Conservation (phyloP, 163 green algal genomes). For the Scenedesmus sp. region DNA sequence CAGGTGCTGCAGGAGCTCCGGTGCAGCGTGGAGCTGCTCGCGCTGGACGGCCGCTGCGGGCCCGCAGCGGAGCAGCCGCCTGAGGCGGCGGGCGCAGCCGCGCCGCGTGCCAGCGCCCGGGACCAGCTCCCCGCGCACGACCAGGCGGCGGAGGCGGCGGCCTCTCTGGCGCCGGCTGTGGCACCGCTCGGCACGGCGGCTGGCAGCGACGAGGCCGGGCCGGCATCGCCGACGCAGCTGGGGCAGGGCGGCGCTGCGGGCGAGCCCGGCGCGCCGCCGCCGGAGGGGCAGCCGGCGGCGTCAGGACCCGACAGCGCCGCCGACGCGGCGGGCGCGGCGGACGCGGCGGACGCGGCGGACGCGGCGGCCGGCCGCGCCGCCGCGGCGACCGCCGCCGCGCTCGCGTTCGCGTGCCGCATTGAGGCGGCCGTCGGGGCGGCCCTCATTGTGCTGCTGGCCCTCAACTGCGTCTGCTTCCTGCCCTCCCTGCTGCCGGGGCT, state of each 20-base stretch:
- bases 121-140: too few species aligned
- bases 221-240: too few species aligned
- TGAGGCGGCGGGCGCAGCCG: too few species aligned
- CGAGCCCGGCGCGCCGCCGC: too few species aligned
- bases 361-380: background rate
- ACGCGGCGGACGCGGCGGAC: background rate
- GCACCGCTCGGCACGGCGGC: too few species aligned
- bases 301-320: too few species aligned
- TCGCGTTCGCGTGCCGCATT: background rate
- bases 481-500: constrained; percentile 9
- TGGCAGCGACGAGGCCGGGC: too few species aligned
- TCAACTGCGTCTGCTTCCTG: constrained; percentile 10
- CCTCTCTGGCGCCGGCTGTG: too few species aligned
- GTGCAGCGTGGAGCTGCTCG: background rate
- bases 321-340: too few species aligned
- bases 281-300: too few species aligned
- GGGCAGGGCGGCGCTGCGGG: background rate
- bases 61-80: constrained; percentile 3
- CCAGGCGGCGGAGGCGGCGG: too few species aligned
- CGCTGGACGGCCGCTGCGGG: background rate
- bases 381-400: background rate
- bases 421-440: background rate
- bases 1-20: background rate
- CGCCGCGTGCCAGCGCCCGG: too few species aligned
- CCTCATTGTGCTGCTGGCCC: constrained; percentile 1